Evolutionary conservation across 306 rosid species (phyloP), one percentile per base, ranked within the genome.

Genomic region (Prosopis cineraria): DNA sequence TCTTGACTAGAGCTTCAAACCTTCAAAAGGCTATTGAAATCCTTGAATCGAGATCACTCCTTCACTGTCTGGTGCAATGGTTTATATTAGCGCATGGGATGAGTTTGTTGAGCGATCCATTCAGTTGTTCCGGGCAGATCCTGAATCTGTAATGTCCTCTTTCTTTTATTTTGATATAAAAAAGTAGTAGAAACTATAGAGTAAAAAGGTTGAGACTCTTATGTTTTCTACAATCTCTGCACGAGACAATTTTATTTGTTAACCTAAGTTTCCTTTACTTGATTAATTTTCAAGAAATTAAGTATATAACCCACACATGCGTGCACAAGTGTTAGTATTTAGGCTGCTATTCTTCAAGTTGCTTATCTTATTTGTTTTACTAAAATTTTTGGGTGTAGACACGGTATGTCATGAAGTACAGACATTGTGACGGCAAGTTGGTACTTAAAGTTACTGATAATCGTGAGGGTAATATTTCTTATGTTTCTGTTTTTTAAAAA

Each of bases 71-170:
- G 66, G 83, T 69, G 77, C 81, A 53, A 93, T 93, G 97, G 97
- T 90, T 24, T 93, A 90, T 58, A 75, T 93, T 29, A 78, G 81
- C 24, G 86, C 85, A 27, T 93, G 97, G 96, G 97, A 93, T 45
- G 89, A 93, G 79, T 93, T 93, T 50, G 89, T 89, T 17, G 96
- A 93, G 30, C 91, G 93, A 80, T 90, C 97, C 74, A 88, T 93
- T 19, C 89, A 90, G 79, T n/a, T 93, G 80, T 93, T 90, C 88
- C 97, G 97, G 34, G 91, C 92, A 63, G 94, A 89, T 86, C 96
- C 96, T 63, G 90, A 89, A 63, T 86, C 97, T 64, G 97, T 93
- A 80, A 63, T 68, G 41, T 8, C 43, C 34, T 10, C 1, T 25
- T 72, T 45, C 45, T 63, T 43, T 2, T 0, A 10, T 24, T 77